phyloP scores from a whole-genome alignment of 2,329 filamentous ascomycete species.

The Alternaria postmessia region DNA sequence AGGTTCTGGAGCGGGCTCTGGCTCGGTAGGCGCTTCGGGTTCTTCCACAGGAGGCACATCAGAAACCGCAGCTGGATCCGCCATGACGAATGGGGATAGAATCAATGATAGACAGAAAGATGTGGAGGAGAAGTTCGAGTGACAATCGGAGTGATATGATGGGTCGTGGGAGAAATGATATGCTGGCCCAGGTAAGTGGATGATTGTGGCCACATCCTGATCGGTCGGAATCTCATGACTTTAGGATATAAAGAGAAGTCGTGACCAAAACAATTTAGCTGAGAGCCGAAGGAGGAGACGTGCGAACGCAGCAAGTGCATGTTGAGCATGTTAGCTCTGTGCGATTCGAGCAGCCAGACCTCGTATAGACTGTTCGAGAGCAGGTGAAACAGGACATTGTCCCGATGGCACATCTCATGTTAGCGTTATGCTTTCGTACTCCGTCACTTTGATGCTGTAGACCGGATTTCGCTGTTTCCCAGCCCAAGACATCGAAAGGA shows the following conservation, averaged over 20 bases:
- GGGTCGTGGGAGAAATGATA: background rate
- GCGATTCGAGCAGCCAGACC: background rate
- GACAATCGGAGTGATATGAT: background rate
- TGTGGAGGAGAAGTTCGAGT: background rate
- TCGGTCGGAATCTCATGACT: background rate
- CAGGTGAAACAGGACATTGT: background rate
- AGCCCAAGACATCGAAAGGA: background rate
- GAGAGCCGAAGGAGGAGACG: background rate
- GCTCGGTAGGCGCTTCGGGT: background rate
- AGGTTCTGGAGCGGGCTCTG: background rate
- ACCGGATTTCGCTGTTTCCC: background rate
- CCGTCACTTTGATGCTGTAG: background rate
- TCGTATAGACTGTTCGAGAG: background rate
- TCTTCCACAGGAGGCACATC: background rate
- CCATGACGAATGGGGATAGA: constrained; percentile 1
- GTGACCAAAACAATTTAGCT: background rate
- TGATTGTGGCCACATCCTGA: constrained; percentile 2
- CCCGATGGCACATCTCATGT: background rate
- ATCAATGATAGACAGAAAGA: constrained; percentile 4
- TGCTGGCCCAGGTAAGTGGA: constrained; percentile 2
- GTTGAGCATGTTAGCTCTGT: background rate
- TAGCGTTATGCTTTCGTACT: background rate
- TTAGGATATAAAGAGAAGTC: background rate
- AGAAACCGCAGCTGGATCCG: background rate
- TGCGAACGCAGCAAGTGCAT: background rate